Evolutionary conservation across 495 filamentous ascomycete species (phyloP).

Genomic region (Penicillium bialowiezense): DNA sequence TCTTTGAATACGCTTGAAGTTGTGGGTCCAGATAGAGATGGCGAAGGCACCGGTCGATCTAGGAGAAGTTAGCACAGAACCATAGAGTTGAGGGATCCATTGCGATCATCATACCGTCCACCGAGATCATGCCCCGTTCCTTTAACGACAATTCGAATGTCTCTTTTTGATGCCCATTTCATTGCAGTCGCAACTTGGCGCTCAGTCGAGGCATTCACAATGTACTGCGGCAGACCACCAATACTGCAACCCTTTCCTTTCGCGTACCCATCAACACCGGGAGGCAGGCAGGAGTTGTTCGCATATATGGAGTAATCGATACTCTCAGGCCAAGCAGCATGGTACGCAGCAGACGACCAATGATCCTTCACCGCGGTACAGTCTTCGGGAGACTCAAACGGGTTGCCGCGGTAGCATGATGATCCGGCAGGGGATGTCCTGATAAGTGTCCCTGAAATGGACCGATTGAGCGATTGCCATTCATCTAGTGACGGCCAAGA

Average conservation of each 20-base stretch:
- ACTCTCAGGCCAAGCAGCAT: conserved; percentile 19
- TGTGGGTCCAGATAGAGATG: conserved; percentile 47
- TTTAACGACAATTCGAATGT: conserved; percentile 52
- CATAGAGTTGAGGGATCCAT: not conserved
- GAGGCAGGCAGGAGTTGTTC: conserved; percentile 27
- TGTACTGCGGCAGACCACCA: conserved; percentile 26
- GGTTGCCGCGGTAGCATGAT: conserved; percentile 25
- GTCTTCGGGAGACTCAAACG: conserved; percentile 11
- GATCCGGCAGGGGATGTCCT: conserved; percentile 21
- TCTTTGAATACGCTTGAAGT: conserved; percentile 39
- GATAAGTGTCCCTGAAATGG: conserved; percentile 18
- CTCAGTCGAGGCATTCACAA: conserved; percentile 31
- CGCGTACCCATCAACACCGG: conserved; percentile 12
- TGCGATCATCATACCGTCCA: conserved; percentile 32
- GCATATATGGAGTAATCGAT: conserved; percentile 20
- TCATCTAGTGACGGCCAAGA: conserved; percentile 25
- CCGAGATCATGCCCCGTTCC: conserved; percentile 54
- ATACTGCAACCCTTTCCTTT: conserved; percentile 18
- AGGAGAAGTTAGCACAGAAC: conserved; percentile 28
- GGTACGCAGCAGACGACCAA: conserved; percentile 20
- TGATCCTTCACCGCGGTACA: conserved; percentile 21
- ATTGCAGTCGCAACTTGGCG: conserved; percentile 29
- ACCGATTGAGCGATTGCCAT: conserved; percentile 24
- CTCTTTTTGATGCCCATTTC: conserved; percentile 48
- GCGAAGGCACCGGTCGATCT: conserved; percentile 49